Percentiles rank a stretch among this genome's conserved stretches.
These are phyloP conservation scores for Tieghemostelium lacteum DNA, from an alignment of 78 protist genomes.

Conservation along the genomic window DNA sequence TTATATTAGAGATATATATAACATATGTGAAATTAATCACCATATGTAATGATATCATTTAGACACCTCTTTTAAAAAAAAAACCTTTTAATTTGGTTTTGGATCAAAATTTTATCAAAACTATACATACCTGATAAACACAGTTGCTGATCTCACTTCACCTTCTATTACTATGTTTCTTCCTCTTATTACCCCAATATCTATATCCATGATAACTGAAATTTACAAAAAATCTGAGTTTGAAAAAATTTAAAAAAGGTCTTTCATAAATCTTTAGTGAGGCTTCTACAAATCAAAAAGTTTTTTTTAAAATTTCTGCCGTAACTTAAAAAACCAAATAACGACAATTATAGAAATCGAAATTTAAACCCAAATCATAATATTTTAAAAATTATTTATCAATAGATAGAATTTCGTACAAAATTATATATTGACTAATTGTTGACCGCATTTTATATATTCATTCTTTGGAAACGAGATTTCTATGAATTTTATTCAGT, in stretches of 20 bases:
- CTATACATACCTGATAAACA: constrained; percentile 10
- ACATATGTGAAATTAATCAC: neutral
- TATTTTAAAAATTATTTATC: too few relatives aligned
- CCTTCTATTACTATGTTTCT: constrained; percentile 28
- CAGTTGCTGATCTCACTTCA: constrained; percentile 1
- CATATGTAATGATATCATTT: neutral
- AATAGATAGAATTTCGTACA: too few relatives aligned
- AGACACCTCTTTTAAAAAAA: neutral
- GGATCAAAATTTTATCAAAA: neutral
- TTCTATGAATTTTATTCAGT: too few relatives aligned
- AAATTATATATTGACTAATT: too few relatives aligned
- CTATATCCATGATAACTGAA: neutral
- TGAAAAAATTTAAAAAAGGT: neutral
- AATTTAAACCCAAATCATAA: too few relatives aligned
- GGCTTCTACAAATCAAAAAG: too few relatives aligned
- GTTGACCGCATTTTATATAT: too few relatives aligned
- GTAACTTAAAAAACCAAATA: too few relatives aligned
- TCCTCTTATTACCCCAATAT: constrained; percentile 17
- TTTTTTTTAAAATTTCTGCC: too few relatives aligned
- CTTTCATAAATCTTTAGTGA: too few relatives aligned
- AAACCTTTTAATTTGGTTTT: neutral
- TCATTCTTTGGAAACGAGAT: too few relatives aligned
- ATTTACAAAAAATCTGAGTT: neutral
- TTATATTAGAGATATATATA: neutral
- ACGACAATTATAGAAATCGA: too few relatives aligned